Conservation (phyloP, 805 yeast species). For the Candida nanaspora region DNA sequence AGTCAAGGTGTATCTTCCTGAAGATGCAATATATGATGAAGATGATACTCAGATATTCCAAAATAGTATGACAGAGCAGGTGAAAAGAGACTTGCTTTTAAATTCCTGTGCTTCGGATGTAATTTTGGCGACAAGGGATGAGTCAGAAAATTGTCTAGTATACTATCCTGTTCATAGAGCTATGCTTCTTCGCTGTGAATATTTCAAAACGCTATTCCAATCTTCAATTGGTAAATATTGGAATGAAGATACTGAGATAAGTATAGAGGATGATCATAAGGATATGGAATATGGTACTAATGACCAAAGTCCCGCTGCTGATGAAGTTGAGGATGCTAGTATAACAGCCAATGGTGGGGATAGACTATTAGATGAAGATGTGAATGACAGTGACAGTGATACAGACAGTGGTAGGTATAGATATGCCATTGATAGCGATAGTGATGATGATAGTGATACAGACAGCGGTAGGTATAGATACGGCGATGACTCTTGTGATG, state of each 20-base stretch:
- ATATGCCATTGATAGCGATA: neutral
- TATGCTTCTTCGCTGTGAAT: conserved; percentile 53
- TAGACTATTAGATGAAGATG: no score
- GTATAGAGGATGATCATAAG: no score
- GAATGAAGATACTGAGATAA: no score
- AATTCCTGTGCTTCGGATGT: conserved; percentile 36
- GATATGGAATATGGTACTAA: no score
- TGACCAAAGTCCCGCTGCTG: no score
- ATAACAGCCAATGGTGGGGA: no score
- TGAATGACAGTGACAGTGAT: conserved; percentile 22
- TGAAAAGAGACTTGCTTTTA: conserved; percentile 15
- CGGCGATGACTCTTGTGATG: neutral
- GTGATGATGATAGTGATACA: neutral
- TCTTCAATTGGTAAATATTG: conserved; percentile 34
- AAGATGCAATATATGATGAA: conserved; percentile 1
- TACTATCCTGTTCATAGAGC: conserved; percentile 62
- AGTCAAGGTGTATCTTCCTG: neutral
- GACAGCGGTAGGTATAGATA: no score
- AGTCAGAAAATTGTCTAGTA: conserved; percentile 12
- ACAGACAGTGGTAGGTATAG: neutral
- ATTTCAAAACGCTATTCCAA: conserved; percentile 55
- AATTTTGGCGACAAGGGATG: conserved; percentile 28
- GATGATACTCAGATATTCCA: neutral
- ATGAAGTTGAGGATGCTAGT: no score
- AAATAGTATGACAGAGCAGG: conserved; percentile 10